Base-by-base conservation (phyloP, 768 basidiomycete species). In the Tylopilus subfusipes region DNA sequence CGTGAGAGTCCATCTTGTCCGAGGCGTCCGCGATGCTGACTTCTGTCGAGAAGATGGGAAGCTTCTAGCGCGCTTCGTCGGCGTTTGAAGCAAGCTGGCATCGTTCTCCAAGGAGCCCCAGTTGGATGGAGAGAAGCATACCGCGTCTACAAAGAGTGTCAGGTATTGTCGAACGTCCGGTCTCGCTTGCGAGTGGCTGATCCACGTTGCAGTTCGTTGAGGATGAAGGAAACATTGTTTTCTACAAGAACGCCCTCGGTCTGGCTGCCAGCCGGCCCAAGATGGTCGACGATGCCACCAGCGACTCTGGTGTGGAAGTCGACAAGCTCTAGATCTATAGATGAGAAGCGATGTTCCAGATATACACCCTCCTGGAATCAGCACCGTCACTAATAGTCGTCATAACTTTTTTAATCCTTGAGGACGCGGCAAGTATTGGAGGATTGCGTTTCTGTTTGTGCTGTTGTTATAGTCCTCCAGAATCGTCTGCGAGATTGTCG, bases 191-290 rank as follows among this genome's bases (percentile, higher is more conserved):
- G 16, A 36, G 22, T 38, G 38, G 34, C 51, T 56, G 25, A 54
- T 27, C 18, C 21, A 34, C 18, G 43, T 25, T 40, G 2, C 52
- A 84, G 83, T 98, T 93, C 69, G 89, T 99, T 43, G 96, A 98
- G 72, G 93, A 98, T 67, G 87, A 91, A 62, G 94, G 93, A 38
- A 84, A 90, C 61, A 83, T 97, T 57, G 68, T 94, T 55, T 94
- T 95, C 77, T 96, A 85, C 82, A 93, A 93, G 81, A 90, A 98
- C 63, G 83, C 88, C 5, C 62, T 75, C 38, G 96, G 96, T 54
- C 71, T 93, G 39, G 90, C 93, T 44, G 73, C 85, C 57, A 76
- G 80, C 63, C 80, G 83, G 58, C 84, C 88, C 9, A 79, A 84
- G 42, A 83, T 87, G 62, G 63, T 71, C n/a, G 86, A 90, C 55